Percentiles rank a stretch among this genome's conserved stretches.
phyloP scores from a whole-genome alignment of 345 rosid genomes.

The Theobroma cacao region DNA sequence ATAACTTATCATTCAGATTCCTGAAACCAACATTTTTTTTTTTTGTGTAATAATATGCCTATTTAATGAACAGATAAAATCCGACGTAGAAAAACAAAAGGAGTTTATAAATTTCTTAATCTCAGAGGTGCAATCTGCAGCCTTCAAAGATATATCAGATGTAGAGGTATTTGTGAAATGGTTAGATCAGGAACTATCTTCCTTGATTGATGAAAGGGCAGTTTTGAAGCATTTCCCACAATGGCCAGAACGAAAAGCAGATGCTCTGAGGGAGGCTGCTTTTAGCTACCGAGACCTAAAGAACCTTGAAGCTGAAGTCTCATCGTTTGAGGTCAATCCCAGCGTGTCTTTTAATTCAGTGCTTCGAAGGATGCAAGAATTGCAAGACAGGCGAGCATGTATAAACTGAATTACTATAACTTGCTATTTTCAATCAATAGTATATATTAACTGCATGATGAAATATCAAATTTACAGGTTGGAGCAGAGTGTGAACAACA shows the following conservation, averaged over 20 bases:
- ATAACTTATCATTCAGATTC: neutral
- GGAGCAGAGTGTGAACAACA: constrained; percentile 60
- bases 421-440: constrained; percentile 3
- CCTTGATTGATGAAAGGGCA: constrained; percentile 91
- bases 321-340: constrained; percentile 54
- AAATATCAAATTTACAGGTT: constrained; percentile 49
- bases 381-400: constrained; percentile 99
- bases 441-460: constrained; percentile 24
- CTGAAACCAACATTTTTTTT: neutral
- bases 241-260: constrained; percentile 94
- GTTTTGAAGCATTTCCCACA: constrained; percentile 87
- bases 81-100: constrained; percentile 73
- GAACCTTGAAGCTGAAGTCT: constrained; percentile 60
- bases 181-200: constrained; percentile 77
- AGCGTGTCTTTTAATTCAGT: constrained; percentile 49
- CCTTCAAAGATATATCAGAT: constrained; percentile 57
- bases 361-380: constrained; percentile 58
- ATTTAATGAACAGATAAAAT: constrained; percentile 57
- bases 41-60: neutral
- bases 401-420: constrained; percentile 30
- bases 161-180: constrained; percentile 78
- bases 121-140: constrained; percentile 70
- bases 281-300: constrained; percentile 61
- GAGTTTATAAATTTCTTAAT: constrained; percentile 62
- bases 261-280: constrained; percentile 85